These are phyloP conservation scores for Plasmodium sp. DNA, from an alignment of 169 alveolate genomes.

Conservation along the genomic window DNA sequence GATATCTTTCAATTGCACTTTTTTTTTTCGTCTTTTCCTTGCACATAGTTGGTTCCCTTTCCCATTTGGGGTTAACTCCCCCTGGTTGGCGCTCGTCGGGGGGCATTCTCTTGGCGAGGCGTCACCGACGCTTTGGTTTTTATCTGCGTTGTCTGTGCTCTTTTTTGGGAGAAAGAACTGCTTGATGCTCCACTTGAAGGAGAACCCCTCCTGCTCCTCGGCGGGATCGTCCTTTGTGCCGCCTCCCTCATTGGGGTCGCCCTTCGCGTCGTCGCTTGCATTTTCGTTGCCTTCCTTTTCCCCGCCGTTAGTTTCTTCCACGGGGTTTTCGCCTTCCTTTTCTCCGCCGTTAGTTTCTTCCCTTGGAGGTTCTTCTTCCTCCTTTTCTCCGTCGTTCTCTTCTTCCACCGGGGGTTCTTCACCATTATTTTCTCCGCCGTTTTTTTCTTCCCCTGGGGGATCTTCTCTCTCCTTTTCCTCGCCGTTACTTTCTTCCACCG, in stretches of 20 bases:
- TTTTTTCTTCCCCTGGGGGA: not conserved
- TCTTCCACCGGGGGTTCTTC: not conserved
- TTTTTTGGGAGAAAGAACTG: constrained; percentile 24
- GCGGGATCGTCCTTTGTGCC: not conserved
- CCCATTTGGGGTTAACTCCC: not conserved
- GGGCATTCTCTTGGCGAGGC: not conserved
- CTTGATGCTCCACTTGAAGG: constrained; percentile 30
- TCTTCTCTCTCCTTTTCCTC: not conserved
- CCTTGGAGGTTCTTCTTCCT: not conserved
- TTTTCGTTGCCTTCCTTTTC: not conserved
- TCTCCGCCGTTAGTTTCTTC: not conserved
- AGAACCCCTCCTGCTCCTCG: constrained; percentile 1
- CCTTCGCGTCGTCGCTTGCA: not conserved
- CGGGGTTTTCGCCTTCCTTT: not conserved
- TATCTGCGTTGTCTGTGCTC: not conserved
- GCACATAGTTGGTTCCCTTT: not conserved
- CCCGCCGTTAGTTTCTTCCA: not conserved
- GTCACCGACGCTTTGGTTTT: not conserved
- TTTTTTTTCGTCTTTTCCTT: not conserved
- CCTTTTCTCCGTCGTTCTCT: not conserved
- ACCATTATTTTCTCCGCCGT: not conserved
- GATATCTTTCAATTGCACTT: not conserved
- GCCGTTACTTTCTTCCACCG: not conserved
- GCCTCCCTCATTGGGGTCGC: not conserved
- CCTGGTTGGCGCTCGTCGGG: not conserved